Conservation (phyloP, 2,329 filamentous ascomycete species). For the Drechslerella coelobrocha region DNA sequence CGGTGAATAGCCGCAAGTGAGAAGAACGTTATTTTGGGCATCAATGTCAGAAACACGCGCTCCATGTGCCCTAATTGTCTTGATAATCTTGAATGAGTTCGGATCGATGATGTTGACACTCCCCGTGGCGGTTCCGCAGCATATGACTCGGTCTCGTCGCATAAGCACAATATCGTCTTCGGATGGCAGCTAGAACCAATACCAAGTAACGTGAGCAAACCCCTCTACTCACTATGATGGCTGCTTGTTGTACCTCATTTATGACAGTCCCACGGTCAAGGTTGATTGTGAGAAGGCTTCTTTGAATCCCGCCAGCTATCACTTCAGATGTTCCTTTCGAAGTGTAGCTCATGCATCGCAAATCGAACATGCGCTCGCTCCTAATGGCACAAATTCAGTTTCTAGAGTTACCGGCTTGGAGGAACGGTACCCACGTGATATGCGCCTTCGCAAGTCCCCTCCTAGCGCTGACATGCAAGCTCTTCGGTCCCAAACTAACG, state of each 20-base stretch:
- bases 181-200: slow-evolving; percentile 67
- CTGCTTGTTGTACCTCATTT: slow-evolving; percentile 64
- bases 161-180: slow-evolving; percentile 85
- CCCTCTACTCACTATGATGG: background rate
- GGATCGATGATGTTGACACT: slow-evolving; percentile 86
- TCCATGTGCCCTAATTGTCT: slow-evolving; percentile 82
- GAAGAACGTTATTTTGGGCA: slow-evolving; percentile 89
- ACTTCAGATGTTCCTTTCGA: slow-evolving; percentile 83
- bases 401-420: background rate
- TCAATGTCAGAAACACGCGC: slow-evolving; percentile 94
- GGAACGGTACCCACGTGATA: slow-evolving; percentile 66
- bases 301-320: slow-evolving; percentile 79
- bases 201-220: background rate
- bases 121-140: slow-evolving; percentile 83
- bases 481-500: slow-evolving; percentile 79
- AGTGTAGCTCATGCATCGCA: slow-evolving; percentile 94
- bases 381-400: background rate
- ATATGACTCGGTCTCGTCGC: slow-evolving; percentile 88
- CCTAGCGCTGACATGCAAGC: slow-evolving; percentile 86
- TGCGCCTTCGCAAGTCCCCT: slow-evolving; percentile 89
- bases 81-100: slow-evolving; percentile 76
- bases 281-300: slow-evolving; percentile 79
- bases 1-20: slow-evolving; percentile 91
- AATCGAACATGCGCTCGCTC: slow-evolving; percentile 76
- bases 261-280: slow-evolving; percentile 75